phyloP scores from a whole-genome alignment of 2,329 filamentous ascomycete species.

The Drechmeria coniospora region DNA sequence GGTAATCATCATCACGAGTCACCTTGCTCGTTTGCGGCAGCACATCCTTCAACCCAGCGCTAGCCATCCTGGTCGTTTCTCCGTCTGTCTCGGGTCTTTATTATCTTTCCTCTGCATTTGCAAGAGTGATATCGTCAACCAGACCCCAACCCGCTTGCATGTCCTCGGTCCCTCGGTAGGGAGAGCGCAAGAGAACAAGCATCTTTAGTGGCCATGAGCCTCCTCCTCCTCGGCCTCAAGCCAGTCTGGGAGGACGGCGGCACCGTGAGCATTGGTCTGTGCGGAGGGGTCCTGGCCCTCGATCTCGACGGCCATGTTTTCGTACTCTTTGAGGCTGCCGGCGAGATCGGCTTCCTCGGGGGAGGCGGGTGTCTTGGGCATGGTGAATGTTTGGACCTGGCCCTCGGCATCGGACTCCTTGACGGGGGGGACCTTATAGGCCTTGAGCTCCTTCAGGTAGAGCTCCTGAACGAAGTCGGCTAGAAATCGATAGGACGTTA shows the following conservation, averaged over 20 bases:
- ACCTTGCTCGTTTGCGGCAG: slow-evolving; percentile 5
- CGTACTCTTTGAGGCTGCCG: slow-evolving; percentile 84
- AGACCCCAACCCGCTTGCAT: neutral
- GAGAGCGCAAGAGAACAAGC: neutral
- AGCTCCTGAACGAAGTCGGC: slow-evolving; percentile 96
- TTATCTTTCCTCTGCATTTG: neutral
- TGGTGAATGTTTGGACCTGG: slow-evolving; percentile 74
- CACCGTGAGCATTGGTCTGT: slow-evolving; percentile 40
- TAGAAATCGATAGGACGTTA: slow-evolving; percentile 24
- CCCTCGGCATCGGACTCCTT: slow-evolving; percentile 81
- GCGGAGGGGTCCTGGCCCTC: slow-evolving; percentile 63
- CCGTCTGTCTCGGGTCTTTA: neutral
- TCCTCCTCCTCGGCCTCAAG: slow-evolving; percentile 65
- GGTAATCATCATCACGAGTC: slow-evolving; percentile 13
- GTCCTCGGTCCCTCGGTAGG: neutral
- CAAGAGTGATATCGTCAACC: neutral
- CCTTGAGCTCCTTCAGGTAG: slow-evolving; percentile 90
- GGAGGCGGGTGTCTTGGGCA: slow-evolving; percentile 68
- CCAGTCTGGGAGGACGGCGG: slow-evolving; percentile 53
- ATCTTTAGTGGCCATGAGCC: slow-evolving; percentile 29
- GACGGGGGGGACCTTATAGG: slow-evolving; percentile 74
- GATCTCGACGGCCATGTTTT: slow-evolving; percentile 83
- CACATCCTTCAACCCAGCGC: slow-evolving; percentile 1
- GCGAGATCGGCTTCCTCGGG: slow-evolving; percentile 92
- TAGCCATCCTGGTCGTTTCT: slow-evolving; percentile 1